phyloP scores from a whole-genome alignment of 305 asterid species.

The Solanum hybrid region DNA sequence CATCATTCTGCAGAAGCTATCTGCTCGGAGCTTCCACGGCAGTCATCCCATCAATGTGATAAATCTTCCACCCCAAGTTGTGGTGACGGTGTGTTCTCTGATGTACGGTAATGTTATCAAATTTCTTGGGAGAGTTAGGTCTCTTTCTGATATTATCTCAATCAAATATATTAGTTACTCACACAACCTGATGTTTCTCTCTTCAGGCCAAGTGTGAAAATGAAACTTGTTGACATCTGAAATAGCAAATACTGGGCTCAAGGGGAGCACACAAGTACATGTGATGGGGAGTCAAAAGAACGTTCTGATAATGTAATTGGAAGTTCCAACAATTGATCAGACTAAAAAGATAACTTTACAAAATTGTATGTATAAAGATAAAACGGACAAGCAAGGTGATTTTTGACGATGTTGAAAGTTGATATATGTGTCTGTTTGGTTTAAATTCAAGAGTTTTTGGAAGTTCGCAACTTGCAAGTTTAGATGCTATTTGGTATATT shows the following conservation, averaged over 20 bases:
- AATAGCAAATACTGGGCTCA: neutral
- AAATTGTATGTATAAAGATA: neutral
- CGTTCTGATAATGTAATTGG: neutral
- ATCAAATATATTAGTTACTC: neutral
- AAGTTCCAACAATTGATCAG: neutral
- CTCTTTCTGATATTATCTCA: neutral
- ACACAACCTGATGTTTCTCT: neutral
- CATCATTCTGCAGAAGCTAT: neutral
- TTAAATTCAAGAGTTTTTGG: neutral
- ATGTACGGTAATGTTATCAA: neutral
- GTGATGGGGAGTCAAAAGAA: neutral
- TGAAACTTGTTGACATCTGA: neutral
- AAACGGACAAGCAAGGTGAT: neutral
- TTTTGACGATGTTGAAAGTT: neutral
- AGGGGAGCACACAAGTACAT: neutral
- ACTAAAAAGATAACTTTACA: neutral
- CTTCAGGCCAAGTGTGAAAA: neutral
- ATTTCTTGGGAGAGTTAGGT: neutral
- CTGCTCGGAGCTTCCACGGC: neutral
- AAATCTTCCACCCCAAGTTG: neutral
- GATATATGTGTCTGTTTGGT: neutral
- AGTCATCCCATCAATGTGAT: neutral
- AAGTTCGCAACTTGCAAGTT: neutral
- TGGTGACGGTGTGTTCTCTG: neutral
- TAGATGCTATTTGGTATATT: neutral